Base-by-base conservation (phyloP, 371 early-diverging fungal genomes). In the Lichtheimia ornata region DNA sequence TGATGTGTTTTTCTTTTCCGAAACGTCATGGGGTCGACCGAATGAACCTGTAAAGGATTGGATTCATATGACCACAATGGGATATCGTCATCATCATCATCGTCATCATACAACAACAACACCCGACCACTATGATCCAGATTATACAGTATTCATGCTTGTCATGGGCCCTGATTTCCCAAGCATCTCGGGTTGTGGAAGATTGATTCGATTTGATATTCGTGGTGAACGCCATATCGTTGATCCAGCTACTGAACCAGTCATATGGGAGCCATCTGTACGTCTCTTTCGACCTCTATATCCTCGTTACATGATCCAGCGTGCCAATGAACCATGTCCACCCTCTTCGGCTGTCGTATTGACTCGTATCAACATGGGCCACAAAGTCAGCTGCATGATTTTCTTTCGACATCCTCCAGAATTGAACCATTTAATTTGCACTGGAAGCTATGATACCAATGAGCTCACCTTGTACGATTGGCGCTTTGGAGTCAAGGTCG, bases 401-500 rank as follows among this genome's bases (percentile, higher is more conserved):
- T 74, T 70, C 65, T 72, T 77, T 54, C 64, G 74, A 51, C 62
- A 68, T 56, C 68, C 64, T 17, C 62, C 72, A 5, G 68, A 68
- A 18, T 44, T 78, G 14, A 70, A 72, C 28, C 78, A 78, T 57
- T 55, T 78, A 44, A 69, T 78, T 3, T 72, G 72, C 45, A 69
- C 66, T 2, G 78, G 75, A 20, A 69, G 66, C 22, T 73, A 64
- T 30, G 55, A 59, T 12, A 54, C 59, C 11, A 60, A 69, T 24
- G 73, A 78, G 24, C 41, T 78, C 1, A 59, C 73, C 1, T 53
- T 74, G 7, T 78, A 67, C 30, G 78, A 78, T 51, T 78, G 78
- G 78, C 66, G 78, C 5, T 74, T 73, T 58, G 78, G 75, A 4
- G 41, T 76, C 47, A 76, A 76, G 45, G 70, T 76, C 2, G 76